phyloP scores from a whole-genome alignment of 2,329 filamentous ascomycete species.

The Monosporascus sp. region DNA sequence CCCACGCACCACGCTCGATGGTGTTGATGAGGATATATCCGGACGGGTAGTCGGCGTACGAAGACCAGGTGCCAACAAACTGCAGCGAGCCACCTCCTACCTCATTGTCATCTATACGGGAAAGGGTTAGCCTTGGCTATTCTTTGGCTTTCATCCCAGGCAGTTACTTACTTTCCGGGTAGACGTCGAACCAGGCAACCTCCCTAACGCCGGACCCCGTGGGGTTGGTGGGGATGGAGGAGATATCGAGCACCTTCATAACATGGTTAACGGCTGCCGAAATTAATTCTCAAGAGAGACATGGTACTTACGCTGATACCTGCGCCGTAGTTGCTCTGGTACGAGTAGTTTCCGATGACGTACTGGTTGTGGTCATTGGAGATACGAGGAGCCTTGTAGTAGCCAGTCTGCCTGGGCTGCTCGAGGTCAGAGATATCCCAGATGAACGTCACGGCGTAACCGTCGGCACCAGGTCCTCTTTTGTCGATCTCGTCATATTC shows the following conservation, averaged over 20 bases:
- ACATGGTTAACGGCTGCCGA: neutral
- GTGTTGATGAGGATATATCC: constrained; percentile 40
- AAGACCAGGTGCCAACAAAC: constrained; percentile 35
- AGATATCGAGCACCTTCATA: constrained; percentile 9
- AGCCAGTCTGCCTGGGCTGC: constrained; percentile 33
- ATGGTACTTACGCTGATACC: constrained; percentile 22
- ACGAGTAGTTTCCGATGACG: constrained; percentile 30
- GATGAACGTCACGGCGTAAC: constrained; percentile 40
- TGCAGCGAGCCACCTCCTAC: constrained; percentile 25
- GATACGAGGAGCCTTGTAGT: constrained; percentile 32
- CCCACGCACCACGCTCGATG: constrained; percentile 40
- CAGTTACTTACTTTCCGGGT: constrained; percentile 27
- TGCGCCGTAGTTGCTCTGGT: constrained; percentile 39
- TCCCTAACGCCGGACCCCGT: constrained; percentile 25
- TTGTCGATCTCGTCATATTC: constrained; percentile 40
- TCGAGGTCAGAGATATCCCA: constrained; percentile 37
- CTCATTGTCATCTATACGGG: constrained; percentile 28
- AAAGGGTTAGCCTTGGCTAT: too few relatives aligned
- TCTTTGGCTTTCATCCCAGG: too few relatives aligned
- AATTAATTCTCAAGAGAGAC: neutral
- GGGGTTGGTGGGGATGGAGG: constrained; percentile 23
- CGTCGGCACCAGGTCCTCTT: constrained; percentile 28
- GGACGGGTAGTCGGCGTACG: constrained; percentile 36
- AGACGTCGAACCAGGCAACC: constrained; percentile 39
- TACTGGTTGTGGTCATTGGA: constrained; percentile 40